Percentiles rank a stretch among this genome's conserved stretches.
These are phyloP conservation scores for Fusarium longipes DNA, from an alignment of 2,329 filamentous ascomycete genomes.

Conservation along the genomic window DNA sequence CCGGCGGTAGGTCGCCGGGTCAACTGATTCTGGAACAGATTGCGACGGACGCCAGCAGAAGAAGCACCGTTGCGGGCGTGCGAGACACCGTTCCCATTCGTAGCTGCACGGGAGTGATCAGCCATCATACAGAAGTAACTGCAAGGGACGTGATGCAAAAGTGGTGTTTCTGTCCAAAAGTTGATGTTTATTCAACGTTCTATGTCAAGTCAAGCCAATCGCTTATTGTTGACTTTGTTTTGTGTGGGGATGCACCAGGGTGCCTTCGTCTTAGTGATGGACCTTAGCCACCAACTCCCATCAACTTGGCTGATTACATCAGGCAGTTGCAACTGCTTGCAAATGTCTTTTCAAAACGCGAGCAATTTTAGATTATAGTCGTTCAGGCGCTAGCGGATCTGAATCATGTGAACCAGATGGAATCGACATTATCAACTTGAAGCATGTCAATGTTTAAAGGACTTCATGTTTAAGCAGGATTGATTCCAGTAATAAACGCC, in stretches of 20 bases:
- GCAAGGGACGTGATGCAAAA: neutral
- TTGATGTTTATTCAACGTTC: constrained; percentile 13
- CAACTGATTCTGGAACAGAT: constrained; percentile 70
- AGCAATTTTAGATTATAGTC: neutral
- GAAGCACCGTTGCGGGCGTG: constrained; percentile 36
- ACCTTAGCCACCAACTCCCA: neutral
- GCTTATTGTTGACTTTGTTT: constrained; percentile 40
- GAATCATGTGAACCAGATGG: no score
- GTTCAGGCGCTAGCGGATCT: neutral
- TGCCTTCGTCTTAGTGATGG: constrained; percentile 20
- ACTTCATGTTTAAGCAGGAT: neutral
- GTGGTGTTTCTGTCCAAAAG: constrained; percentile 3
- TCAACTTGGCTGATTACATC: neutral
- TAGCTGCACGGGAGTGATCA: constrained; percentile 39
- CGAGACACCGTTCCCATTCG: constrained; percentile 36
- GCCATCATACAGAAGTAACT: constrained; percentile 30
- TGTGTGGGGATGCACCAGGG: constrained; percentile 42
- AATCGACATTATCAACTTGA: neutral
- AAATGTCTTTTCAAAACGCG: neutral
- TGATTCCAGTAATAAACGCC: constrained; percentile 4
- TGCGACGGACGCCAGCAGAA: constrained; percentile 50
- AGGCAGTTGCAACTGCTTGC: neutral
- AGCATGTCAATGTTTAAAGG: no score
- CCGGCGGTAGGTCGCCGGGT: constrained; percentile 65
- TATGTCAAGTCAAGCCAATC: constrained; percentile 22